These are phyloP conservation scores for Phytophthora cryptogea DNA, from an alignment of 352 stramenopile genomes.

Conservation along the genomic window DNA sequence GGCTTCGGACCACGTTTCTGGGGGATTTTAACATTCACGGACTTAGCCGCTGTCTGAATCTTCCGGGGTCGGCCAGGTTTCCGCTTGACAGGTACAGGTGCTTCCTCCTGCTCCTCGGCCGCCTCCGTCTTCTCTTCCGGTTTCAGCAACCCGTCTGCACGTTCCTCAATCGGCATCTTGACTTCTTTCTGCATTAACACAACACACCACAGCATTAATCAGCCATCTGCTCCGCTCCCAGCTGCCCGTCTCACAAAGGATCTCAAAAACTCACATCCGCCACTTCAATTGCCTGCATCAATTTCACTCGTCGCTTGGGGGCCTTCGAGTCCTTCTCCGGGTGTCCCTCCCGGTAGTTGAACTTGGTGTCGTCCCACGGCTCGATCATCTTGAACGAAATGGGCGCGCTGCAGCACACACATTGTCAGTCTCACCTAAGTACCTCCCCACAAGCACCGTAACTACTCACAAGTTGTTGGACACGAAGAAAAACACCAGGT, in stretches of 20 bases:
- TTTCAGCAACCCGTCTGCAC: slow-evolving; percentile 62
- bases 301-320: slow-evolving; percentile 61
- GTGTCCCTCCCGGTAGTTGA: slow-evolving; percentile 63
- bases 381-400: slow-evolving; percentile 72
- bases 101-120: slow-evolving; percentile 13
- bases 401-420: slow-evolving; percentile 39
- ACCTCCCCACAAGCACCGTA: not conserved
- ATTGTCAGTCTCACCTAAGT: not conserved
- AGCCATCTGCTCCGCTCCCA: not conserved
- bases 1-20: slow-evolving; percentile 25
- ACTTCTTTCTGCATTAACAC: slow-evolving; percentile 56
- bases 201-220: slow-evolving; percentile 12
- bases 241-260: not conserved
- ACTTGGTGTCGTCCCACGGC: slow-evolving; percentile 73
- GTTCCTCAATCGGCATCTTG: slow-evolving; percentile 53
- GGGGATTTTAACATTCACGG: slow-evolving; percentile 15
- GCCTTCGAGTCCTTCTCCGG: slow-evolving; percentile 76
- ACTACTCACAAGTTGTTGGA: slow-evolving; percentile 73
- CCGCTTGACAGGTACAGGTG: slow-evolving; percentile 41
- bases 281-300: slow-evolving; percentile 73
- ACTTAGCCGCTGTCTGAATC: slow-evolving; percentile 28
- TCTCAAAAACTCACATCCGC: slow-evolving; percentile 52
- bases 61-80: slow-evolving; percentile 53
- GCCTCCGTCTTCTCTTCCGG: slow-evolving; percentile 20
- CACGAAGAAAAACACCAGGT: slow-evolving; percentile 77